Base-by-base conservation (phyloP, 768 basidiomycete species). In the Podaxis rugospora region DNA sequence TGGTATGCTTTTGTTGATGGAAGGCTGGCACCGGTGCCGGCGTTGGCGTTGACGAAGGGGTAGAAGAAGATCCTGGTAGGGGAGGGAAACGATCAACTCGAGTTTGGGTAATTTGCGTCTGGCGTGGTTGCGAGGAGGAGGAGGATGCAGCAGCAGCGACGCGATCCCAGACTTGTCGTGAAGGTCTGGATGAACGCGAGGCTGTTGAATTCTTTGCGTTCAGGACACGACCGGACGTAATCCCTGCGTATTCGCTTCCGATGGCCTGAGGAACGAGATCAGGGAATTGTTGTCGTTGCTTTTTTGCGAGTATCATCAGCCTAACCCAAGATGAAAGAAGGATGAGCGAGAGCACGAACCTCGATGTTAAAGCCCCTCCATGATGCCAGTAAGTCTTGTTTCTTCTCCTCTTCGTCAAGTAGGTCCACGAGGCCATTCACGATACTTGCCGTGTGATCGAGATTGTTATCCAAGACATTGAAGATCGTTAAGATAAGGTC, bases 401-500 rank as follows among this genome's bases (percentile, higher is more conserved):
- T 88, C 82, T 97, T 95, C 21, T 94, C 92, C 51, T 88, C 86
- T 39, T 92, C 92, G 2, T 92, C 90, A 6, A 96, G 69, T 4
- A 93, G 72, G 64, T 93, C 93, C 4, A 94, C 84, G 36, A 92
- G 77, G 1, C 82, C 76, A 62, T 87, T 89, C 47, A 93, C 77
- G 36, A 92, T 81, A 63, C 88, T 85, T 0, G 87, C 87, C 0
- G 92, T 90, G 32, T 85, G 80, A 55, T 97, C 93, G 21, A 90
- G 70, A 47, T 76, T 74, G 54, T 69, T 67, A 59, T 79, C 76
- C 73, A 75, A 66, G 46, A 73, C 80, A 68, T 87, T 91, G 87
- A 88, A 96, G n/a, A 95, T 78, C 0, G 92, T 95, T 42, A 88
- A 87, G 54, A 98, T 88, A 63, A 98, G 79, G 71, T 96, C 96